Evolutionary conservation across 31 red algal genomes (phyloP), one percentile per base, ranked within the genome.

Genomic region (Bonnemaisonia californica): DNA sequence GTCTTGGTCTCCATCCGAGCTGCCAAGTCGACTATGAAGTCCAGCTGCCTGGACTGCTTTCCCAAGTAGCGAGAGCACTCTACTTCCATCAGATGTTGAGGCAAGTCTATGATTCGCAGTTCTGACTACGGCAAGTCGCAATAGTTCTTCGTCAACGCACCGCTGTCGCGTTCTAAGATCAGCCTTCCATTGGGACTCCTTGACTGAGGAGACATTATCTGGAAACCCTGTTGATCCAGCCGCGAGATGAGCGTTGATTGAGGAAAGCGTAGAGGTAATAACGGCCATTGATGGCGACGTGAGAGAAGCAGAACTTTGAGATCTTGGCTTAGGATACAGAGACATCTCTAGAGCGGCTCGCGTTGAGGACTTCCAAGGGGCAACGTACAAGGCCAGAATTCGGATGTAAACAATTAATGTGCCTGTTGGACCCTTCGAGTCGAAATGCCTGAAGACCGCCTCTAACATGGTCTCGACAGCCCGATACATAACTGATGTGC

Each of bases 211-310:
- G 4, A 41, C 51, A 62, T 84, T 84, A 0, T 68, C 80, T 23
- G 80, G 80, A 23, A 68, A 84, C 36, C 69, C 69, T 37, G 65
- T 74, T 31, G 80, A 32, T 12, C 9, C 45, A 16, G 80, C 68
- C 8, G 54, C 65, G 19, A 84, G 39, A 41, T 81, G 78, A 34
- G 80, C 66, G 48, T 84, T 84, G 56, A 84, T 84, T 22, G 66
- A 73, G 5, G 66, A 74, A n/a, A 84, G 80, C 30, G 68, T 72
- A 3, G 80, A 74, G n/a, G 80, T 40, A 21, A 62, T 40, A 1
- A 68, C 80, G 23, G 80, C 19, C 65, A 74, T 74, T 28, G 80
- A 62, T 16, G 80, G 22, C 11, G 65, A 39, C 42, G 27, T 41
- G 5, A 23, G 22, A 9, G 26, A 24, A 12, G 3, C 4, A 29